Base-by-base conservation (phyloP, 2,329 filamentous ascomycete species). In the Trichoderma cornu-damae region DNA sequence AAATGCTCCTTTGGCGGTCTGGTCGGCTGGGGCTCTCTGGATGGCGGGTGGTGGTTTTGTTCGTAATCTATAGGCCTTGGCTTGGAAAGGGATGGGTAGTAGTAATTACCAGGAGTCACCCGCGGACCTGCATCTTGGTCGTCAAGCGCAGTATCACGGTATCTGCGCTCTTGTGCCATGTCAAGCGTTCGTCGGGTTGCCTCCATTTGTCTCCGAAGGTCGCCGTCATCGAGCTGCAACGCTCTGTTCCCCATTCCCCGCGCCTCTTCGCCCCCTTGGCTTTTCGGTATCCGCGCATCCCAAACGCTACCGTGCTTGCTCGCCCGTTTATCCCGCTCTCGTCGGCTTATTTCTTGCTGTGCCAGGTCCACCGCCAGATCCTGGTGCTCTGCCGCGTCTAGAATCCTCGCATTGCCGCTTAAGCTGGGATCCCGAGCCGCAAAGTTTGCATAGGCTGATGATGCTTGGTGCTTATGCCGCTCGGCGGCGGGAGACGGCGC, bases 281-380 rank as follows among this genome's bases (percentile, higher is more conserved):
- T 16, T 32, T 38, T 69, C 57, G 8, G 59, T 44, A 4, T 73
- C 68, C 73, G 72, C 75, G 28, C 72, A 67, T n/a, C 76, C 73
- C 75, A 75, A 78, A 26, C 73, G 67, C 80, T 83, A 24, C 82
- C 78, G 62, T 83, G 79, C 30, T 80, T 78, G 24, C 79, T 82
- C 9, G 78, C 79, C 61, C 75, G 80, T 60, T 83, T 77, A 40
- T 77, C 79, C 12, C 81, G 83, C 64, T 88, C 85, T 62, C 90
- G 79, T 40, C 88, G 79, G 57, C 75, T 77, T 58, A 91, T 80
- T 70, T 95, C 90, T 56, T 82, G 81, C 61, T 86, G 84, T 0
- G 90, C 90, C 28, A 95, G 71, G 62, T 87, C 82, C 6, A 95
- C 85, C 0, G 90, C 91, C 44, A 95, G 73, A 9, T 92, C 86